Evolutionary conservation across 805 yeast species (phyloP), one percentile per base, ranked within the genome.

Genomic region (Saccharomycopsis selenospora): DNA sequence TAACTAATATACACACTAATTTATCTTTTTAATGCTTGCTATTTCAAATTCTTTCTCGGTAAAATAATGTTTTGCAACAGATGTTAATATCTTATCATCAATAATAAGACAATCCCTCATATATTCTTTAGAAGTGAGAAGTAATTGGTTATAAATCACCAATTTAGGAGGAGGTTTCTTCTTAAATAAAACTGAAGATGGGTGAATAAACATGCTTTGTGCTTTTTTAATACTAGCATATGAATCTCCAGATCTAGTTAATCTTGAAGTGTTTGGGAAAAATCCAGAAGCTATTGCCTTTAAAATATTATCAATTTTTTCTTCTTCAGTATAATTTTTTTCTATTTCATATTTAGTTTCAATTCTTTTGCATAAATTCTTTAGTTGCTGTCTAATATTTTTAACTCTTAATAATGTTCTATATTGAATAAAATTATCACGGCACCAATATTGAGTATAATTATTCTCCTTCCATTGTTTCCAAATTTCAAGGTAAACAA

Each of bases 41-140:
- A 33, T 20, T 14, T 33, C 38, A 33, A 33, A 20, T 10, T 54
- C 51, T 28, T 38, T 26, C 2, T 43, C 53, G 42, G 48, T 49
- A 48, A 53, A 61, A 53, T 64, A 53, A 26, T 82, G 87, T 1
- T 89, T 85, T 0, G 95, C 96, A 53, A 79, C 75, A 55, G 85
- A 90, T 1, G 62, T 62, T 13, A 90, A 64, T 93, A 95, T 85
- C 43, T 68, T 68, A 36, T 82, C 79, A n/a, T 71, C 61, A 2
- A 85, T 69, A 0, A 88, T 77, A 63, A 85, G 76, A 58, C 89
- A 80, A 55, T 82, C 82, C 50, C 90, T 73, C 88, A 93, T 86
- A 63, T 80, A 91, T 66, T 90, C 97, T 61, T 82, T 86, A 23
- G 88, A 76, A 0, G 99, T 91, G 43, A 85, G 64, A 44, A 91